These are phyloP conservation scores for Theileria sp. DNA, from an alignment of 169 alveolate genomes.

Conservation along the genomic window DNA sequence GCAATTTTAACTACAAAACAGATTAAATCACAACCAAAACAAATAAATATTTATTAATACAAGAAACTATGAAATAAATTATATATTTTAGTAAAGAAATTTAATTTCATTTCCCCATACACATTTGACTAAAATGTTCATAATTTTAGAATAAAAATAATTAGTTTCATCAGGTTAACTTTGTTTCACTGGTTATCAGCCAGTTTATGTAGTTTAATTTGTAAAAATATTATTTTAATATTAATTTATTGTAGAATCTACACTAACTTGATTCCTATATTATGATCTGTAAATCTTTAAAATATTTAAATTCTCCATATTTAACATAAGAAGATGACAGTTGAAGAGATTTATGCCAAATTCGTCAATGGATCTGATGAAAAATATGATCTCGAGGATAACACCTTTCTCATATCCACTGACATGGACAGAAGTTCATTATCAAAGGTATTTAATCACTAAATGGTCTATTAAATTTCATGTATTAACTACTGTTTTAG, in stretches of 20 bases:
- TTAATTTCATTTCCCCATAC: neutral
- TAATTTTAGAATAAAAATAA: too few relatives aligned
- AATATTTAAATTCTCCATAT: neutral
- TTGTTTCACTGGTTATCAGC: neutral
- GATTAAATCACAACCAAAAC: neutral
- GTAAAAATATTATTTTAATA: neutral
- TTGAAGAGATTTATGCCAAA: constrained; percentile 57
- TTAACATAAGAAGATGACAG: constrained; percentile 1
- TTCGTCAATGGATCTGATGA: constrained; percentile 49
- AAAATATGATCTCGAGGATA: constrained; percentile 45
- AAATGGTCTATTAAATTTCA: neutral
- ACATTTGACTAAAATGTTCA: neutral
- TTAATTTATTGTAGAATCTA: neutral
- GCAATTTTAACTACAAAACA: neutral
- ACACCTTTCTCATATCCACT: constrained; percentile 57
- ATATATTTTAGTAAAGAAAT: neutral
- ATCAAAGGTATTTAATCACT: constrained; percentile 44
- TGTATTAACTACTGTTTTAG: neutral
- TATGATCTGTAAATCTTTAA: neutral
- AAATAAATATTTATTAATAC: neutral
- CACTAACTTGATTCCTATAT: neutral
- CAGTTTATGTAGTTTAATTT: neutral
- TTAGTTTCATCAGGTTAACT: neutral
- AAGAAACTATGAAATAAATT: too few relatives aligned
- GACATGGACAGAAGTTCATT: constrained; percentile 49